Percentiles rank a stretch among this genome's conserved stretches.
These are phyloP conservation scores for Bisporella sp. DNA, from an alignment of 2,329 filamentous ascomycete species.

Conservation along the genomic window DNA sequence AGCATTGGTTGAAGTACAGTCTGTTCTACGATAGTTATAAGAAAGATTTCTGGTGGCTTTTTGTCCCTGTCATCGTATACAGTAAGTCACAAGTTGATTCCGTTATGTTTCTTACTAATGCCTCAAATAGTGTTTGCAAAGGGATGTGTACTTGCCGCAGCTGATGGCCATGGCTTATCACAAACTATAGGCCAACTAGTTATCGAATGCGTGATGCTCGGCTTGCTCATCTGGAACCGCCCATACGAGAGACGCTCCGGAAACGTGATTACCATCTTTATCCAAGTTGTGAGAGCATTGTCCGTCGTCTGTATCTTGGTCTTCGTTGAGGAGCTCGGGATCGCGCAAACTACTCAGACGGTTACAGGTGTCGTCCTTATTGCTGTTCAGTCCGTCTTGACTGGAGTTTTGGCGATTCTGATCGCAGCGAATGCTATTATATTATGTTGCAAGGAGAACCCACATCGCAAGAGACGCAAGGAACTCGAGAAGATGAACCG, in stretches of 20 bases:
- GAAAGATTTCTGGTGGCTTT: constrained; percentile 94
- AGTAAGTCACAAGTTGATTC: not conserved
- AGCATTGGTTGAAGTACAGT: constrained; percentile 90
- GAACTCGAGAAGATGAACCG: constrained; percentile 74
- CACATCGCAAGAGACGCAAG: constrained; percentile 81
- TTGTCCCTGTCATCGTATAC: constrained; percentile 83
- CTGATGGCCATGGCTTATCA: constrained; percentile 74
- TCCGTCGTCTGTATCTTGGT: constrained; percentile 85
- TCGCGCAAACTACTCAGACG: constrained; percentile 88
- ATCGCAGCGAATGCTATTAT: constrained; percentile 86
- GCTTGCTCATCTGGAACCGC: constrained; percentile 73
- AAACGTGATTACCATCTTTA: constrained; percentile 89
- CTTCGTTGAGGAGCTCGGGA: constrained; percentile 88
- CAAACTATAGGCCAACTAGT: constrained; percentile 76
- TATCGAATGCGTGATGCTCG: constrained; percentile 72
- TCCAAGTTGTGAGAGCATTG: constrained; percentile 81
- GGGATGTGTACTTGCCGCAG: constrained; percentile 77
- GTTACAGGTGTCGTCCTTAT: constrained; percentile 90
- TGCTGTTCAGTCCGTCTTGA: constrained; percentile 80
- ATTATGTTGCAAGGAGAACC: constrained; percentile 77
- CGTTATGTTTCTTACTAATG: not conserved
- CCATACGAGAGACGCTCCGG: constrained; percentile 82
- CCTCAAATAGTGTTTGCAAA: constrained; percentile 70
- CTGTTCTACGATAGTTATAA: constrained; percentile 96
- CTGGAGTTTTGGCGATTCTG: constrained; percentile 74